Conservation (phyloP, 164 flowering plant species). For the Buxus sempervirens region DNA sequence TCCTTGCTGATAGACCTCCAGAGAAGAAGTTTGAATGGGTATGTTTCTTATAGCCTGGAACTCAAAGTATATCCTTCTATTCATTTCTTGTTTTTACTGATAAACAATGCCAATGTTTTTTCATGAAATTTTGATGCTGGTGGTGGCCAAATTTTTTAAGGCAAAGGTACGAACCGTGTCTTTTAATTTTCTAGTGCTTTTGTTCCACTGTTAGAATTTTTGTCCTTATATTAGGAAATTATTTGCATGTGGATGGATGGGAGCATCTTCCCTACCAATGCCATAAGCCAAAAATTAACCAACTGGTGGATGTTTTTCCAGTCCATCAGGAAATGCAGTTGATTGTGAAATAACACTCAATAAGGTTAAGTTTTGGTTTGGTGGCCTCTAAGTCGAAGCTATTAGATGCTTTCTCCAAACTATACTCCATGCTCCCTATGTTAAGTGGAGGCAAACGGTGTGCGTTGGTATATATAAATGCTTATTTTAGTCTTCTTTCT, state of each 20-base stretch:
- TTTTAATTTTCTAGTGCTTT: neutral
- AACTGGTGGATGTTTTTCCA: neutral
- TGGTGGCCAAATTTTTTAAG: slow-evolving; percentile 36
- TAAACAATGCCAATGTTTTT: neutral
- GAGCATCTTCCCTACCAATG: no score
- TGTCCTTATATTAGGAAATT: neutral
- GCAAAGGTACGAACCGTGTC: slow-evolving; percentile 58
- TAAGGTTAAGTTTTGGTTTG: no score
- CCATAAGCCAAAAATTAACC: no score
- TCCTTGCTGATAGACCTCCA: slow-evolving; percentile 80
- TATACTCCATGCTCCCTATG: no score
- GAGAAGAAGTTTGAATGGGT: slow-evolving; percentile 84
- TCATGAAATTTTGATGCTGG: neutral
- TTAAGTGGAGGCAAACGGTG: no score
- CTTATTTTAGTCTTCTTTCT: neutral
- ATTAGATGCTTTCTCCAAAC: no score
- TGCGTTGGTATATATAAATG: no score
- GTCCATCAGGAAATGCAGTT: neutral
- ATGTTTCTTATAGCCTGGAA: slow-evolving; percentile 14
- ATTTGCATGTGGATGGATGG: neutral
- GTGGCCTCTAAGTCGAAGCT: no score
- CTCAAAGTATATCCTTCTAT: neutral
- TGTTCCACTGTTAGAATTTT: neutral
- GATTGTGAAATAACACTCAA: no score
- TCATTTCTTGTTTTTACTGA: slow-evolving; percentile 7